Base-by-base conservation (phyloP, 805 yeast species). In the Aciculoconidium aculeatum region DNA sequence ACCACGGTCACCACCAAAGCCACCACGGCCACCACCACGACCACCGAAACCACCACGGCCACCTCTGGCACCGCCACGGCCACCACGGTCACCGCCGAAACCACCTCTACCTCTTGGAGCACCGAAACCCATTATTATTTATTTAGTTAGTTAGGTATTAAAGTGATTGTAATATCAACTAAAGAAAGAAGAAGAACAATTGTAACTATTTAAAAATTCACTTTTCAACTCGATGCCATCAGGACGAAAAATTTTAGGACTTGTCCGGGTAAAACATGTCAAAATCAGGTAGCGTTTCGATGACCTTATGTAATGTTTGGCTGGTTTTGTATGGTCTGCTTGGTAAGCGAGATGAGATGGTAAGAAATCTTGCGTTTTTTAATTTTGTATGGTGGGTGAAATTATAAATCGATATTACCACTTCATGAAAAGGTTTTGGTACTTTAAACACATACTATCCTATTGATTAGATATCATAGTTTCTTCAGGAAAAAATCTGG, bases 51-150 rank as follows among this genome's bases (percentile, higher is more conserved):
- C 61, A 32, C 67, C 53, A 32, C 57, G 49, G 29, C 80, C 80
- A 41, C 82, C 75, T 37, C 72, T 51, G 30, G 67, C 58, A 27
- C 55, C 58, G 44, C 70, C 65, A 20, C 34, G 29, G 34, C 75
- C 72, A 31, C 54, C 35, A 37, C 42, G 24, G 27, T 73, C 72
- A 30, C 75, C 63, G 34, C 67, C 60, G 39, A 71, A 70, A 33
- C 77, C 66, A 24, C 73, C 71, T 46, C 67, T 51, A 47, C 84
- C 80, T 64, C 83, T 70, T 47, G 83, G 76, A 63, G 79, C 76
- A 57, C 61, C 61, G 46, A 79, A 80, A 56, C 90, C 85, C 94
- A 85, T 84, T 67, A 32, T 52, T 29, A 29, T 31, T 30, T 19
- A 27, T 27, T 25, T 18, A 18, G 25, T 9, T 28, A 12, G 3